phyloP scores from a whole-genome alignment of 306 rosid genomes.

The Medicago lupulina region DNA sequence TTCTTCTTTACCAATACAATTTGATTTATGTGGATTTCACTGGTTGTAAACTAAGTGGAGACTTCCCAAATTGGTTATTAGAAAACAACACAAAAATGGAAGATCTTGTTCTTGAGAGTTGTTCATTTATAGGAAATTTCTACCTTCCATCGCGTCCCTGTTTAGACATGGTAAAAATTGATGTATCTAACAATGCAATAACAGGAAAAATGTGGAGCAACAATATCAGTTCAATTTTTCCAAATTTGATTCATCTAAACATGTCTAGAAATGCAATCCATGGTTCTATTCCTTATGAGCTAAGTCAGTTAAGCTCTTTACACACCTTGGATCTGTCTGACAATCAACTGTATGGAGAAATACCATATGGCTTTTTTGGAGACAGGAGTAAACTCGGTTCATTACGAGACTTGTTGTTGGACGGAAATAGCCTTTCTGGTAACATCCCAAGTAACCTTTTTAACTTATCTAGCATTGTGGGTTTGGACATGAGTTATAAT shows the following conservation, averaged over 20 bases:
- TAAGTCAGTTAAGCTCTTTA: not conserved
- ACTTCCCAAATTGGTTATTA: conserved; percentile 23
- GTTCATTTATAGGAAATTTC: not conserved
- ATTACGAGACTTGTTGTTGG: no score
- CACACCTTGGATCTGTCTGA: conserved; percentile 17
- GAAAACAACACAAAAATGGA: conserved; percentile 19
- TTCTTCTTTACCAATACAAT: not conserved
- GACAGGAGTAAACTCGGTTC: no score
- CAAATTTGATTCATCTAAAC: not conserved
- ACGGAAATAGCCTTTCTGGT: conserved; percentile 11
- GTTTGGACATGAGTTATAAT: conserved; percentile 28
- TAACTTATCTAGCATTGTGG: not conserved
- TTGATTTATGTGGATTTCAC: not conserved
- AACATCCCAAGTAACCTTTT: not conserved
- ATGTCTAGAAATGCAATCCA: conserved; percentile 5
- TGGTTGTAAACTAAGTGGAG: conserved; percentile 3
- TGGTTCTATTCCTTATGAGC: conserved; percentile 5
- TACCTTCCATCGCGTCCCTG: not conserved
- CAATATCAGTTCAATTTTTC: conserved; percentile 29
- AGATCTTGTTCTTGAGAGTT: not conserved
- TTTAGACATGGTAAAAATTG: not conserved
- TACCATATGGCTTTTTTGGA: no score
- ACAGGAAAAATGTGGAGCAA: not conserved
- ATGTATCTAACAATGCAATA: conserved; percentile 4
- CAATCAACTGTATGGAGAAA: conserved; percentile 23